Evolutionary conservation across 345 rosid species (phyloP).

Genomic region (Draba incana): DNA sequence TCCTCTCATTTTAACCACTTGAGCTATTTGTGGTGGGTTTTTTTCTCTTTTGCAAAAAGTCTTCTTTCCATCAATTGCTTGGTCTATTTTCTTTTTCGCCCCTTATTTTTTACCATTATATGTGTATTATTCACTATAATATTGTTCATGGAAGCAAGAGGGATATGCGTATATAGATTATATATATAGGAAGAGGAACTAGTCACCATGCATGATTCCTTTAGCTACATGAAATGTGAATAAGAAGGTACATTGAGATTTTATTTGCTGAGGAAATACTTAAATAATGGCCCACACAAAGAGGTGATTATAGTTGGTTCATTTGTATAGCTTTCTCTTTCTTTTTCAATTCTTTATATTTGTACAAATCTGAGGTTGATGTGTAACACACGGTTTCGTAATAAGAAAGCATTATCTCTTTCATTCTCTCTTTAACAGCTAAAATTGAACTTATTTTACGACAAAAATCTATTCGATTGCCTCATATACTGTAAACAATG

Average conservation of each 20-base stretch:
- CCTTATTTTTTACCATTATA: slow-evolving; percentile 9
- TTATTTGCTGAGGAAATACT: slow-evolving; percentile 33
- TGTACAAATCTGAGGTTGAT: slow-evolving; percentile 40
- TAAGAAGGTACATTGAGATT: slow-evolving; percentile 38
- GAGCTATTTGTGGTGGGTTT: neutral
- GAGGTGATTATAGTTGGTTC: slow-evolving; percentile 36
- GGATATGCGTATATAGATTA: slow-evolving; percentile 9
- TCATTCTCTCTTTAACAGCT: slow-evolving; percentile 18
- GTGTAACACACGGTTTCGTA: slow-evolving; percentile 39
- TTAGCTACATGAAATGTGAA: slow-evolving; percentile 38
- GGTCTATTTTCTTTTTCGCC: neutral
- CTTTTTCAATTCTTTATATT: slow-evolving; percentile 12
- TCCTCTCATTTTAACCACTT: slow-evolving; percentile 1
- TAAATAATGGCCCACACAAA: slow-evolving; percentile 41
- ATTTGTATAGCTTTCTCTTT: slow-evolving; percentile 40
- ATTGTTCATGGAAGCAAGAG: slow-evolving; percentile 17
- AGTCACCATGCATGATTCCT: slow-evolving; percentile 35
- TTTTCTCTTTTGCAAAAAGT: neutral
- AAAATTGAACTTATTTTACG: slow-evolving; percentile 9
- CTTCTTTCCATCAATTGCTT: slow-evolving; percentile 6
- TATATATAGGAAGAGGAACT: slow-evolving; percentile 16
- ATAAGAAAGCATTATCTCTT: slow-evolving; percentile 35
- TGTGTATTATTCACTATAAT: slow-evolving; percentile 19
- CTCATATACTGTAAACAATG: slow-evolving; percentile 11
- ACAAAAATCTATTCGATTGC: neutral